Percentiles rank a stretch among this genome's conserved stretches.
These are phyloP conservation scores for Anthoceros angustus DNA, from an alignment of 225 moss, liverwort and hornwort species.

Conservation along the genomic window DNA sequence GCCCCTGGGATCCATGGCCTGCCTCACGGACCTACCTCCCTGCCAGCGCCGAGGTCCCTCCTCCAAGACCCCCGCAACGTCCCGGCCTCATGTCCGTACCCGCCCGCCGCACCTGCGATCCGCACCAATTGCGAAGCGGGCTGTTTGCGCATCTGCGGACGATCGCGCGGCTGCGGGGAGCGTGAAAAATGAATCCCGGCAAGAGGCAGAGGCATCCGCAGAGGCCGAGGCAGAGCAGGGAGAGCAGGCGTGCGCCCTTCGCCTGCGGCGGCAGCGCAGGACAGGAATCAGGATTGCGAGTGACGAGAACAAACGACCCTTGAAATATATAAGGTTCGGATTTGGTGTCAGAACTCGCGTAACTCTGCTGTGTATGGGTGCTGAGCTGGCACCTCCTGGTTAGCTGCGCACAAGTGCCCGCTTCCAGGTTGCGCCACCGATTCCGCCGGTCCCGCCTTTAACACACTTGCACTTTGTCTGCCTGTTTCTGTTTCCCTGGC, in stretches of 20 bases:
- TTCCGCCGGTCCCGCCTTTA: background rate
- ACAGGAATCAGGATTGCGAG: background rate
- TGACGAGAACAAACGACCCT: background rate
- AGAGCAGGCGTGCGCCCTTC: too few species aligned
- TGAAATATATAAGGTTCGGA: constrained; percentile 1
- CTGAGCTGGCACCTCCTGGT: background rate
- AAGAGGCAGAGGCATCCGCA: too few species aligned
- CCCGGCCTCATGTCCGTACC: background rate
- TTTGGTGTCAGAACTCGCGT: background rate
- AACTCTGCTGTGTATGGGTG: background rate
- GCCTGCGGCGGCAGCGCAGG: too few species aligned
- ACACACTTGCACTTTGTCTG: too few species aligned
- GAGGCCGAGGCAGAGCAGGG: too few species aligned
- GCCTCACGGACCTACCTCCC: background rate
- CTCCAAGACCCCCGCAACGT: background rate
- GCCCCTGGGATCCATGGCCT: background rate
- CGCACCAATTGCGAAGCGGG: background rate
- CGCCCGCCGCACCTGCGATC: background rate
- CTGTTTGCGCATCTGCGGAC: too few species aligned
- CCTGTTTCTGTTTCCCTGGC: too few species aligned
- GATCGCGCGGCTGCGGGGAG: too few species aligned
- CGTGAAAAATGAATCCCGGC: too few species aligned
- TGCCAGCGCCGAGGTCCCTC: background rate
- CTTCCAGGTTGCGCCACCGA: constrained; percentile 3
- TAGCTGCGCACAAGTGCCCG: background rate